Evolutionary conservation across 768 basidiomycete species (phyloP).

Genomic region (Agaricus blazei): DNA sequence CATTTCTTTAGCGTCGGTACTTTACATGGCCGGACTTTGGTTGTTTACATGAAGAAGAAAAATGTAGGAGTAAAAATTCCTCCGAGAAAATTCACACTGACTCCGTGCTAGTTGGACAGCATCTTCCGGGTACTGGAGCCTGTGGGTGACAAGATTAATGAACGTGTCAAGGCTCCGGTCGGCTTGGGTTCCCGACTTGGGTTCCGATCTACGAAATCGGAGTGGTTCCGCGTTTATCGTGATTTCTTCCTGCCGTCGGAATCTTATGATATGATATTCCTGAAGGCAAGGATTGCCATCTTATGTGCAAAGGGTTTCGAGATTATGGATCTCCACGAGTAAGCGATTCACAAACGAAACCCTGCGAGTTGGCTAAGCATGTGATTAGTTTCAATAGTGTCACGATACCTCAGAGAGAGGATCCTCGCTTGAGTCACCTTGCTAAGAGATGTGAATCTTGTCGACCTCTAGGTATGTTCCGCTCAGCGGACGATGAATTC

Average conservation of each 20-base stretch:
- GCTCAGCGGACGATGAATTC: slow-evolving; percentile 89
- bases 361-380: not conserved
- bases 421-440: slow-evolving; percentile 57
- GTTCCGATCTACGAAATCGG: slow-evolving; percentile 74
- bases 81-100: slow-evolving; percentile 18
- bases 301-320: slow-evolving; percentile 94
- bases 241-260: slow-evolving; percentile 94
- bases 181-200: slow-evolving; percentile 71
- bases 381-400: slow-evolving; percentile 74
- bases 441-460: slow-evolving; percentile 86
- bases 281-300: slow-evolving; percentile 91
- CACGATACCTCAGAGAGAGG: slow-evolving; percentile 82
- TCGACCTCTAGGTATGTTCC: slow-evolving; percentile 90
- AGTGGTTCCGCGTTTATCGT: slow-evolving; percentile 94
- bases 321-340: slow-evolving; percentile 96
- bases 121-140: slow-evolving; percentile 98
- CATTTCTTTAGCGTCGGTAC: slow-evolving; percentile 95
- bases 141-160: slow-evolving; percentile 84
- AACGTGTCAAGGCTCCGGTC: slow-evolving; percentile 63
- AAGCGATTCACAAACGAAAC: slow-evolving; percentile 21
- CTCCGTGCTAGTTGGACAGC: slow-evolving; percentile 57
- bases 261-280: slow-evolving; percentile 85
- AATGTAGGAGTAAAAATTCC: slow-evolving; percentile 37
- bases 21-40: slow-evolving; percentile 78
- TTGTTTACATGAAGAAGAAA: slow-evolving; percentile 96